Evolutionary conservation across 768 basidiomycete genomes (phyloP).

Genomic region (Russula virescens): DNA sequence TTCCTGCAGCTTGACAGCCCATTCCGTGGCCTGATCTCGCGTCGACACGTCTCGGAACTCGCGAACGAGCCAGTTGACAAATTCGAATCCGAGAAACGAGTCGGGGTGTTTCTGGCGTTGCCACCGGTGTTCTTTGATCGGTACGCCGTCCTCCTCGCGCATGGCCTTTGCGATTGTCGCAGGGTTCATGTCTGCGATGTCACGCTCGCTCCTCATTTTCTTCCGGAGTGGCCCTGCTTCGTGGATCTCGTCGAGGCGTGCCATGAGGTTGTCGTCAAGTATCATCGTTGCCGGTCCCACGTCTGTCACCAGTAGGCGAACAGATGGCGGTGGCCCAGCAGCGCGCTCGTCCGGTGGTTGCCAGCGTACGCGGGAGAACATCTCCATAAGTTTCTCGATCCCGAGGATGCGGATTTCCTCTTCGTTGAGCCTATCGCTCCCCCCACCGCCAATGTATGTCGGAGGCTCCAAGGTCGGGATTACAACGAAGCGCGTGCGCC

Average conservation of each 20-base stretch:
- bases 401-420: slow-evolving; percentile 87
- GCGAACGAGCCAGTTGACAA: slow-evolving; percentile 88
- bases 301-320: slow-evolving; percentile 79
- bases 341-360: slow-evolving; percentile 50
- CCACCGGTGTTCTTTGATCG: slow-evolving; percentile 83
- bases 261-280: slow-evolving; percentile 70
- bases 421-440: slow-evolving; percentile 70
- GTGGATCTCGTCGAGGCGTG: slow-evolving; percentile 76
- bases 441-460: slow-evolving; percentile 32
- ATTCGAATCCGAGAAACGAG: slow-evolving; percentile 83
- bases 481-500: slow-evolving; percentile 90
- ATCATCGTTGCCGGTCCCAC: slow-evolving; percentile 77
- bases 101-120: slow-evolving; percentile 67
- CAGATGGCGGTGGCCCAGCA: slow-evolving; percentile 45
- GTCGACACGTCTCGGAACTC: slow-evolving; percentile 87
- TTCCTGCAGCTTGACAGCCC: slow-evolving; percentile 69
- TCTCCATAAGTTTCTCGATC: slow-evolving; percentile 85
- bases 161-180: slow-evolving; percentile 71
- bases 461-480: slow-evolving; percentile 79
- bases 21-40: slow-evolving; percentile 71
- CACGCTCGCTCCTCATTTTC: slow-evolving; percentile 74
- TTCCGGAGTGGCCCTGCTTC: slow-evolving; percentile 67
- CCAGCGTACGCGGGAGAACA: slow-evolving; percentile 84
- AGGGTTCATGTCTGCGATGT: slow-evolving; percentile 61
- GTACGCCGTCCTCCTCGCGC: slow-evolving; percentile 77